phyloP scores from a whole-genome alignment of 305 asterid species.

The Solanum chacoense region DNA sequence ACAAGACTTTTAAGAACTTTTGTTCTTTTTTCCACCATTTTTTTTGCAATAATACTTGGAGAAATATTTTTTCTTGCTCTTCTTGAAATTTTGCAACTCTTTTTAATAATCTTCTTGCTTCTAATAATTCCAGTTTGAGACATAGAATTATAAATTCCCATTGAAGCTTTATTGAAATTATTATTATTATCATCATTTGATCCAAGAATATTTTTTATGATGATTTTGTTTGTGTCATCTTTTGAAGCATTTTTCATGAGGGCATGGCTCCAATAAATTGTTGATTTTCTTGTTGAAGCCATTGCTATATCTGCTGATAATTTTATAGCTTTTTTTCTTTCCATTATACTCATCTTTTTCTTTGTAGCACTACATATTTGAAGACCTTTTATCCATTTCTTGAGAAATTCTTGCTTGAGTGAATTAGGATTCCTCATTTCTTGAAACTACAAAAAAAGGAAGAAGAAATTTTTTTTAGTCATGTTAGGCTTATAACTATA shows the following conservation, averaged over 20 bases:
- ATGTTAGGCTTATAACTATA: neutral
- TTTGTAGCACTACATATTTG: conserved; percentile 29
- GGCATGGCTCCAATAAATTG: conserved; percentile 61
- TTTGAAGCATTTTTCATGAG: conserved; percentile 26
- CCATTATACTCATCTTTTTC: conserved; percentile 34
- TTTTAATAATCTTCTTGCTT: conserved; percentile 36
- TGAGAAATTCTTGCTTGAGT: conserved; percentile 54
- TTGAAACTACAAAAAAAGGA: neutral
- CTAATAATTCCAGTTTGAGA: conserved; percentile 18
- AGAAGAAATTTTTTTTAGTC: too few species aligned
- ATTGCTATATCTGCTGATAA: conserved; percentile 76
- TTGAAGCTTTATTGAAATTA: conserved; percentile 2
- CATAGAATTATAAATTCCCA: neutral
- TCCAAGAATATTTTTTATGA: conserved; percentile 27
- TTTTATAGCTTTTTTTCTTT: conserved; percentile 58
- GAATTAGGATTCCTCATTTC: conserved; percentile 27
- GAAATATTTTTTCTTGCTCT: conserved; percentile 4
- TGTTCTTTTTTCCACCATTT: conserved; percentile 42
- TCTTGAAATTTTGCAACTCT: conserved; percentile 20
- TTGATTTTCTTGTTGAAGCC: conserved; percentile 47
- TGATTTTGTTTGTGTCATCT: conserved; percentile 8
- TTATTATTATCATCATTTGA: neutral
- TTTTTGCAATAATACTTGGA: conserved; percentile 30
- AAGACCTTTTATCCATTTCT: conserved; percentile 66
- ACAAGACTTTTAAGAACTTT: conserved; percentile 62